phyloP scores from a whole-genome alignment of 163 green algal species.

The Volvox carteri region DNA sequence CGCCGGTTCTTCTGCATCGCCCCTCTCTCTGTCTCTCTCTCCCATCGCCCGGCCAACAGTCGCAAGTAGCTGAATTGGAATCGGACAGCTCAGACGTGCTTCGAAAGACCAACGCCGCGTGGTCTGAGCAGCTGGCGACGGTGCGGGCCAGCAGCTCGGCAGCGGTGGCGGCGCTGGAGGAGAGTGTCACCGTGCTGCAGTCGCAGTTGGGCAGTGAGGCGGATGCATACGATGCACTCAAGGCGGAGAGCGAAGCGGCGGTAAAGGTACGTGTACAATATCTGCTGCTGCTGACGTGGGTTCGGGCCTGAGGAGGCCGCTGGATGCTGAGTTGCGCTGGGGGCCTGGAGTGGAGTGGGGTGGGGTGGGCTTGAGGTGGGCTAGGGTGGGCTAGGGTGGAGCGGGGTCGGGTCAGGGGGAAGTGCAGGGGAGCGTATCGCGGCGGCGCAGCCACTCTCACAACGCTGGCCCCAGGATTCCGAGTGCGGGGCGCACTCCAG shows the following conservation, averaged over 20 bases:
- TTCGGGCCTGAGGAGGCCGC: not conserved
- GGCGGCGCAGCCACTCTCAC: no score
- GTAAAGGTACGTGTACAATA: constrained; percentile 7
- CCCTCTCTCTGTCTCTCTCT: no score
- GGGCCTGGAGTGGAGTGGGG: not conserved
- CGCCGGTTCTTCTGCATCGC: no score
- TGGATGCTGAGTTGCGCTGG: no score
- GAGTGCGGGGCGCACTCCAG: no score
- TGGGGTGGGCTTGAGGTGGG: no score
- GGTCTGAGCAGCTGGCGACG: constrained; percentile 37
- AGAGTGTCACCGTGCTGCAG: constrained; percentile 26
- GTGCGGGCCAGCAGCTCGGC: constrained; percentile 17
- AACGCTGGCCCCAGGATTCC: no score
- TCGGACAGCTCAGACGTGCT: constrained; percentile 32
- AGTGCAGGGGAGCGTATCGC: no score
- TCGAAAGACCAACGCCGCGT: constrained; percentile 13
- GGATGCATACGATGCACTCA: constrained; percentile 25
- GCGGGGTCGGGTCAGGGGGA: not conserved
- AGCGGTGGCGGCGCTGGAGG: constrained; percentile 48
- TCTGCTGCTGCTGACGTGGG: not conserved
- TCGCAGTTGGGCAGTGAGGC: constrained; percentile 43
- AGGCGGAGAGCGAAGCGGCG: constrained; percentile 1
- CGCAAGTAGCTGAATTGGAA: constrained; percentile 10
- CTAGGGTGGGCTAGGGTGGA: not conserved
- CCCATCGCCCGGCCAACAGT: no score